Evolutionary conservation across 768 basidiomycete genomes (phyloP), one percentile per base, ranked within the genome.

Genomic region (Lactarius hengduanensis): DNA sequence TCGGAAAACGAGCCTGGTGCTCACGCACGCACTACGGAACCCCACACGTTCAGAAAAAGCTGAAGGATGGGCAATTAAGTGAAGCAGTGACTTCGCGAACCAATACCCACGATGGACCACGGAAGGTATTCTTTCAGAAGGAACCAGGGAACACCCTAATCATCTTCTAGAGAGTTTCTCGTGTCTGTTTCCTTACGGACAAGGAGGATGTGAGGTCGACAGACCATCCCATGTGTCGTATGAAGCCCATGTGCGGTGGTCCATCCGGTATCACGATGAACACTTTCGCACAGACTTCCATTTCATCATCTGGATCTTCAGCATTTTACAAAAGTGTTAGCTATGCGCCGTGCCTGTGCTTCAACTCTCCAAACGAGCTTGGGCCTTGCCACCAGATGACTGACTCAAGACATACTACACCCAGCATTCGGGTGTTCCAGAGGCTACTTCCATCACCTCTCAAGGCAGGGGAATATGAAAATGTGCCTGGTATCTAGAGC

Each of bases 101-200:
- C 2, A 50, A 4, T 50, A 26, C 10, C 47, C 22, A 11, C 45
- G n/a, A n/a, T 3, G 3, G 4, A 47, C 45, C 3, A 15, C n/a
- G 3, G n/a, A 47, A 10, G n/a, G 45, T 4, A 4, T 9, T 20
- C 10, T n/a, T 10, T 22, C n/a, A 1, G 9, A n/a, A 22, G n/a
- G n/a, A 22, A 11, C 10, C 0, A 1, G 2, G 3, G n/a, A n/a
- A 8, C 1, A 22, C 4, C n/a, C 22, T 0, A 50, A 50, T 11
- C 47, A 50, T 2, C 13, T 50, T 5, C 22, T 50, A 3, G 47
- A n/a, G 2, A 4, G 7, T 9, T 47, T 47, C 30, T 5, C n/a
- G 9, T 4, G n/a, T 2, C 10, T 47, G 9, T 22, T 47, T 11
- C 45, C n/a, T 2, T 47, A 47, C 9, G 10, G 45, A 2, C 4